phyloP scores from a whole-genome alignment of 2,329 filamentous ascomycete genomes.

The Metarhizium humberi region DNA sequence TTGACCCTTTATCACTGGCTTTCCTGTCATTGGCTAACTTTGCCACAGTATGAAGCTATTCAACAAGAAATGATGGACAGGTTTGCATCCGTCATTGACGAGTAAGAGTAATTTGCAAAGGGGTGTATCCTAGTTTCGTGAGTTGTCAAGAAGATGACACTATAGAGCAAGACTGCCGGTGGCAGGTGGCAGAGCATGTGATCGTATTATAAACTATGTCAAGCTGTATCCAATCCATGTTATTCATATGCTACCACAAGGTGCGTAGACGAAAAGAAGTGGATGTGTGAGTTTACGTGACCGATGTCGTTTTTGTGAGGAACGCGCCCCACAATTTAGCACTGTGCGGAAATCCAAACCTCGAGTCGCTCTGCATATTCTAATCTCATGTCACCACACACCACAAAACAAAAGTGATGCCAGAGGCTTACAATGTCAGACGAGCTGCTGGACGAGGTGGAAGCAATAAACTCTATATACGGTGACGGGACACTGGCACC shows the following conservation, averaged over 20 bases:
- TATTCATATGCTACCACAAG: not conserved
- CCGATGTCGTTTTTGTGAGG: not conserved
- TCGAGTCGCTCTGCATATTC: not conserved
- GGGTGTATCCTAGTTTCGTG: not conserved
- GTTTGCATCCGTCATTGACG: constrained; percentile 91
- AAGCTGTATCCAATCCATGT: not conserved
- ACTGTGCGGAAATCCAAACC: not conserved
- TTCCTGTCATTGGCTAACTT: constrained; percentile 27
- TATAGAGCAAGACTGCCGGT: constrained; percentile 16
- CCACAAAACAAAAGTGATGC: not conserved
- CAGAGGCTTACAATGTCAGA: constrained; percentile 35
- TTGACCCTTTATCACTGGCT: not conserved
- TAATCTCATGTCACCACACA: not conserved
- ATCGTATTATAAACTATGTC: constrained; percentile 1
- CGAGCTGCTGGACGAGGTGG: constrained; percentile 62
- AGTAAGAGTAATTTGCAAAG: constrained; percentile 46
- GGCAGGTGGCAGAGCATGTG: constrained; percentile 6
- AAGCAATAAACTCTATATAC: constrained; percentile 80
- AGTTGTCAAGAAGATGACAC: constrained; percentile 12
- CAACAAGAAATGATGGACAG: constrained; percentile 92
- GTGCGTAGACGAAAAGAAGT: not conserved
- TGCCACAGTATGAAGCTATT: constrained; percentile 73
- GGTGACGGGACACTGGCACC: constrained; percentile 52
- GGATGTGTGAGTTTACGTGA: not conserved
- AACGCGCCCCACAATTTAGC: not conserved